Evolutionary conservation across 805 yeast species (phyloP), one percentile per base, ranked within the genome.

Genomic region (Trichomonascus vanleenenianus): DNA sequence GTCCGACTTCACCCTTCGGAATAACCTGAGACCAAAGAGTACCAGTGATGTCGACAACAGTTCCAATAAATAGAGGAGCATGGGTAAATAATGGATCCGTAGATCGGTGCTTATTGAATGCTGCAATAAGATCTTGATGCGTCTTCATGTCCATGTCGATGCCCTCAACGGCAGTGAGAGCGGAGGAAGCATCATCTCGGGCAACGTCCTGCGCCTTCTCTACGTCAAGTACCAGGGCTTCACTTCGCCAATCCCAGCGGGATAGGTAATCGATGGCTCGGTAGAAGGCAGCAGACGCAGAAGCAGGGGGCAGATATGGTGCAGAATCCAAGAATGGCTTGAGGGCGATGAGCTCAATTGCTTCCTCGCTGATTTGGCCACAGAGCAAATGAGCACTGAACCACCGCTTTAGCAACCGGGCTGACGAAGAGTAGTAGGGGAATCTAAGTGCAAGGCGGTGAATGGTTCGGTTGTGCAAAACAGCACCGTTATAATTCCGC

Each of bases 231-330:
- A 89, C 76, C 50, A 93, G 66, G 1, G 96, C 83, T 40, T 83
- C 87, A 51, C 85, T 94, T 56, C 78, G 83, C 98, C 98, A 93
- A 62, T 93, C 88, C 98, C 98, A 93, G 37, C 65, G 66, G 20
- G 95, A 74, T 39, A 93, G 62, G 56, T 83, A 85, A 40, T 76
- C 69, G 33, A 93, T 61, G 10, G 81, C 74, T 48, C 93, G 80
- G 48, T 85, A 67, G 60, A 93, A 87, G 4, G 96, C 98, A 45
- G 83, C 74, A 50, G 79, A 81, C 7, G 83, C 79, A 45, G 91
- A 80, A 22, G 82, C 77, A 2, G 98, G 97, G 1, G 78, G 74
- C 1, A 78, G 72, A 65, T 75, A 89, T n/a, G 97, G 95, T 0
- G 85, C 80, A 7, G 89, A 81, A 58, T 88, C 94, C 39, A 87